phyloP scores from a whole-genome alignment of 2,329 filamentous ascomycete genomes.

The Madurella mycetomatis region DNA sequence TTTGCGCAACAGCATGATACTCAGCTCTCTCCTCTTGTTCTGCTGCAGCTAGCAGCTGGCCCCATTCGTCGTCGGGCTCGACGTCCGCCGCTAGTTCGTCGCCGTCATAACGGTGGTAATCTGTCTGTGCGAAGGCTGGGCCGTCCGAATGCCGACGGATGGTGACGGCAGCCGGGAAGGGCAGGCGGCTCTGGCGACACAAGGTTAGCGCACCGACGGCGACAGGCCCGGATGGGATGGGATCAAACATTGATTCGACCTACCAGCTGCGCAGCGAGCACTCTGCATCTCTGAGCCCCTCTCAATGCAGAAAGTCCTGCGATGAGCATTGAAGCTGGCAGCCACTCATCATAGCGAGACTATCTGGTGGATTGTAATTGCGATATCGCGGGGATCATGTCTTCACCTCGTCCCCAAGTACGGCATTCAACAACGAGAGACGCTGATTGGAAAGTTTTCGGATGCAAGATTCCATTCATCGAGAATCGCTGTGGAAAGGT shows the following conservation, averaged over 20 bases:
- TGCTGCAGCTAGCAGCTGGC: neutral
- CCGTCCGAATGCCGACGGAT: neutral
- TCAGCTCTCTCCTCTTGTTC: neutral
- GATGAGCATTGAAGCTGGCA: constrained; percentile 23
- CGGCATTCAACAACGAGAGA: neutral
- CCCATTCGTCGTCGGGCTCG: neutral
- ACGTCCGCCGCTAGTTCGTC: neutral
- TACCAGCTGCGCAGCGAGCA: constrained; percentile 1
- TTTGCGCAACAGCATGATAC: neutral
- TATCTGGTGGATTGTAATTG: neutral
- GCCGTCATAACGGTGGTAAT: neutral
- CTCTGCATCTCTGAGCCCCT: constrained; percentile 14
- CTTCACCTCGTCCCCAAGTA: neutral
- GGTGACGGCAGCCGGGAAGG: neutral
- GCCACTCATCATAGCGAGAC: constrained; percentile 24
- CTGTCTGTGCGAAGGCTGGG: neutral
- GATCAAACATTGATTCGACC: neutral
- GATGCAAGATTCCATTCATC: too few relatives aligned
- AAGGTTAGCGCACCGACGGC: neutral
- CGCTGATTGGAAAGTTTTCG: too few relatives aligned
- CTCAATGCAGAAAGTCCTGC: constrained; percentile 22
- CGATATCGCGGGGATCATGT: neutral
- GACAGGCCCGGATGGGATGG: neutral
- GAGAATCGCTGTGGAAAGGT: too few relatives aligned
- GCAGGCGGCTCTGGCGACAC: neutral